These are phyloP conservation scores for Hygrocybe punicea DNA, from an alignment of 768 basidiomycete genomes.

Conservation along the genomic window DNA sequence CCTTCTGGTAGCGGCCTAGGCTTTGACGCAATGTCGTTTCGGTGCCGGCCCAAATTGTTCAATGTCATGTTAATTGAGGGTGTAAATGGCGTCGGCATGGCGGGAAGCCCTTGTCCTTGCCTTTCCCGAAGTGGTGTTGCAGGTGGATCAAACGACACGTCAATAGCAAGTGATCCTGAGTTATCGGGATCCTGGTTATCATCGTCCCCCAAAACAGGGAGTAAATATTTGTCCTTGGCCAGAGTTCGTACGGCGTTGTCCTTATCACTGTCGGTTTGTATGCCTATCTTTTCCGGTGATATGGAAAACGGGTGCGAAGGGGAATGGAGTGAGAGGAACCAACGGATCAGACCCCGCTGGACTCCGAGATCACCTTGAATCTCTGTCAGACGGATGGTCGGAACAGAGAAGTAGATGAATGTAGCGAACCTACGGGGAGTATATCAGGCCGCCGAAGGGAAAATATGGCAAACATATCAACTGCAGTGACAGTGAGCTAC, in stretches of 20 bases:
- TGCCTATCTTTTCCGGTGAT: conserved; percentile 49
- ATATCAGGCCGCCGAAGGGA: conserved; percentile 66
- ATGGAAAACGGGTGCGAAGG: conserved; percentile 46
- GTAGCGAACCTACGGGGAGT: conserved; percentile 33
- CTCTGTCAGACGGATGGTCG: conserved; percentile 3
- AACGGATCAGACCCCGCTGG: conserved; percentile 66
- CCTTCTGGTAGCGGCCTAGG: conserved; percentile 51
- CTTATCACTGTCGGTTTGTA: conserved; percentile 7
- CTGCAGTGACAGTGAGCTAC: conserved; percentile 33
- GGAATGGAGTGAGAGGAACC: conserved; percentile 64
- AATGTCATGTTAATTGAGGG: conserved; percentile 61
- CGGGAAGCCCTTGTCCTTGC: conserved; percentile 30
- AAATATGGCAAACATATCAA: conserved; percentile 95
- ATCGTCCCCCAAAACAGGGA: conserved; percentile 28
- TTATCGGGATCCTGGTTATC: not conserved
- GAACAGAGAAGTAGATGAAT: not conserved
- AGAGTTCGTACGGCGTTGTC: conserved; percentile 7
- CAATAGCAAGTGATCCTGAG: not conserved
- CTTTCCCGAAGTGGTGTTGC: conserved; percentile 30
- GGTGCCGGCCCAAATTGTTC: conserved; percentile 31
- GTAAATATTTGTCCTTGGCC: conserved; percentile 26
- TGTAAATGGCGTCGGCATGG: conserved; percentile 59
- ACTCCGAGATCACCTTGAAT: conserved; percentile 75
- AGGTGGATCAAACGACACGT: conserved; percentile 12
- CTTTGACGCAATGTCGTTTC: conserved; percentile 19